Conservation (phyloP, 305 asterid genomes). For the Caryopteris hybrid region DNA sequence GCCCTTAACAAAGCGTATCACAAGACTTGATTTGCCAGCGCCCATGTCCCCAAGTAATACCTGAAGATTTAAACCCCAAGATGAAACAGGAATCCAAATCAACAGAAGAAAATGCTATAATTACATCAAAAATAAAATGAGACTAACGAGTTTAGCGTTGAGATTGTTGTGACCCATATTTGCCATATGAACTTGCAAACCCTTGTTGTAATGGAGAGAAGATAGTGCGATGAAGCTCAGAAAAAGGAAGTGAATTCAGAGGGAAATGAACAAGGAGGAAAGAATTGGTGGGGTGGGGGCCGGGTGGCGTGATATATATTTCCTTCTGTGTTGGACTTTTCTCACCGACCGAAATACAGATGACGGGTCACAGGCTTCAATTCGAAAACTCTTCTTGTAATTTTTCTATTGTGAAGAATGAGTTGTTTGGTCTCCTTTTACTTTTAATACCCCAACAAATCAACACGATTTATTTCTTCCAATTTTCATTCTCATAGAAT, state of each 20-base stretch:
- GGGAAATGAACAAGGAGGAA: not conserved
- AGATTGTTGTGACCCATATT: slow-evolving; percentile 60
- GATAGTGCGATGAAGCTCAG: not conserved
- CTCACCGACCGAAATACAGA: slow-evolving; percentile 18
- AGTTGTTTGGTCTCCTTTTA: not conserved
- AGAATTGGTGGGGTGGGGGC: not conserved
- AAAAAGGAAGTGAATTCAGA: not conserved
- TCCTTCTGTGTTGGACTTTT: slow-evolving; percentile 12
- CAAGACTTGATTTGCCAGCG: slow-evolving; percentile 92
- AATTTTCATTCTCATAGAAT: no score
- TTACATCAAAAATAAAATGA: not conserved
- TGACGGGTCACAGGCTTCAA: slow-evolving; percentile 5
- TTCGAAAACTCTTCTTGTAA: not conserved
- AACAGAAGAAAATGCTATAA: not conserved
- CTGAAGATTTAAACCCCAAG: slow-evolving; percentile 29
- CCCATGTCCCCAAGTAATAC: slow-evolving; percentile 97
- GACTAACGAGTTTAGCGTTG: slow-evolving; percentile 78
- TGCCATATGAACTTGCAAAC: slow-evolving; percentile 30
- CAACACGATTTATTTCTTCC: no score
- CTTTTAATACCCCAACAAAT: no score
- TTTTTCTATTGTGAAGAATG: slow-evolving; percentile 2
- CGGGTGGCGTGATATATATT: not conserved
- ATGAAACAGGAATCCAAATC: not conserved
- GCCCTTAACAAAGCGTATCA: slow-evolving; percentile 86
- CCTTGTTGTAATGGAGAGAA: not conserved